These are phyloP conservation scores for Ettlia oleoabundans DNA, from an alignment of 139 green algal genomes.

Conservation along the genomic window DNA sequence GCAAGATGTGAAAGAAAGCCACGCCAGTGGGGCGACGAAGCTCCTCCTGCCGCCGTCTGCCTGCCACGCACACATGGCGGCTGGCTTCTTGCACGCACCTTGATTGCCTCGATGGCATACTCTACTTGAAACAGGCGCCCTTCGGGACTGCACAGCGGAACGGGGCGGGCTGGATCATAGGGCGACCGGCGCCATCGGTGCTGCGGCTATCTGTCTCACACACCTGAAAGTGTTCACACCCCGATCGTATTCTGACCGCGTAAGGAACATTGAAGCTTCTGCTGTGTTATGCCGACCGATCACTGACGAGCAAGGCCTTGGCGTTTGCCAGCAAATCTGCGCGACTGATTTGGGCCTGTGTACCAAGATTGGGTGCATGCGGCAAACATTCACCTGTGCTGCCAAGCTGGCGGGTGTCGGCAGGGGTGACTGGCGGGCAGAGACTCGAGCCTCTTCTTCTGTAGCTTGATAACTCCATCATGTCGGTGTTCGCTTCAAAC, in stretches of 20 bases:
- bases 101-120: conserved; percentile 99
- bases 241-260: conserved; percentile 95
- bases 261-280: conserved; percentile 67
- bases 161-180: too few species aligned
- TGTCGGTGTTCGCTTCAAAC: too few species aligned
- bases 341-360: too few species aligned
- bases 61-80: not conserved
- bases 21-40: not conserved
- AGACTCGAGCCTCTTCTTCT: too few species aligned
- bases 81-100: conserved; percentile 61
- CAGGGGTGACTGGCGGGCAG: too few species aligned
- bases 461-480: too few species aligned
- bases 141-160: conserved; percentile 70
- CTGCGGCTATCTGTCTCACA: not conserved
- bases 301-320: not conserved
- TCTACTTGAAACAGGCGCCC: conserved; percentile 98
- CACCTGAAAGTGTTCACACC: conserved; percentile 96
- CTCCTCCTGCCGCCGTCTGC: not conserved
- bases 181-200: not conserved
- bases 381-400: not conserved
- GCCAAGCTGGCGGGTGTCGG: too few species aligned
- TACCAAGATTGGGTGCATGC: too few species aligned
- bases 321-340: not conserved
- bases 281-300: not conserved
- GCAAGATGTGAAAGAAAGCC: not conserved